Base-by-base conservation (phyloP, 2,329 filamentous ascomycete genomes). In the Gyromitra esculenta region DNA sequence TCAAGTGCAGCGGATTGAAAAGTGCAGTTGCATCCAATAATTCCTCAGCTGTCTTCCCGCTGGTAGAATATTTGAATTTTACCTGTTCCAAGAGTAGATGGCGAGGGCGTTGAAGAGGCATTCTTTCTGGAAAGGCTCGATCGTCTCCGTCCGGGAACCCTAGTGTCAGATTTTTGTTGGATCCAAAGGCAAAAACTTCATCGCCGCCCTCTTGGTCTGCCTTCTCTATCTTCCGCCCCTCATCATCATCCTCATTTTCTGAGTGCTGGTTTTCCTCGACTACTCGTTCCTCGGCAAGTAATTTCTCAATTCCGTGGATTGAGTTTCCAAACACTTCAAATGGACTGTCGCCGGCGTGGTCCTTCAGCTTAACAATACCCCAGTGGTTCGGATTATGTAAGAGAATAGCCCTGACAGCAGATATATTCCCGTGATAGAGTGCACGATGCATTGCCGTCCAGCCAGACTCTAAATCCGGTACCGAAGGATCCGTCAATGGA, bases 141-240 rank as follows among this genome's bases (percentile, higher is more conserved):
- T 99, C 95, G 82, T 97, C 94, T 81, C 96, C 91, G 82, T 99
- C 94, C n/a, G 94, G 94, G 76, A 98, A 91, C 0, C 96, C 96
- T 25, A 99, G 88, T 0, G 92, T 96, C 8, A 97, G 85, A 80
- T 99, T 99, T 82, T 96, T 96, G 84, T 97, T 99, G 84, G 94
- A 98, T 64, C 96, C 96, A 84, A 98, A 97, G 0, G 93, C 91
- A 81, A 93, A 98, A 0, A 97, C 85, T 82, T 99, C 96, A 81
- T 97, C 93, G 7, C 93, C 95, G 73, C 77, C 35, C 70, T 77
- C 72, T 6, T 56, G 72, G n/a, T 78, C 35, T 79, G 77, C 35
- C 66, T 69, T 15, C 62, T 69, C 37, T 67, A 67, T 59, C 54
- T 79, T 39, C 64, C 81, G 65, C 59, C 68, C 68, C 57, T 82